Conservation (phyloP, 1,139 yeast species). For the Diutina pseudorugosa region DNA sequence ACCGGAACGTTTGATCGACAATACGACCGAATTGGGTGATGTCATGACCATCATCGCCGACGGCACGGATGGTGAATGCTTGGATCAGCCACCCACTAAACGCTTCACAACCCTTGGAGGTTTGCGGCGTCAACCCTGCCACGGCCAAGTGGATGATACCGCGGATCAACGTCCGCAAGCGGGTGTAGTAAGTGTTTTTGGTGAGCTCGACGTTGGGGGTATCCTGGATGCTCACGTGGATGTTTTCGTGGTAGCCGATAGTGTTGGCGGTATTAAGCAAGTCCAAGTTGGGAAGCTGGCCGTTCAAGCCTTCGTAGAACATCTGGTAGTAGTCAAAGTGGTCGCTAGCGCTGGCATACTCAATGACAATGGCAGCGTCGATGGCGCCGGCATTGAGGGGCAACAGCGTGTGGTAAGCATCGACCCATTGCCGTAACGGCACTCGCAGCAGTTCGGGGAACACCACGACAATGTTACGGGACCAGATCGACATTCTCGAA, state of each 20-base stretch:
- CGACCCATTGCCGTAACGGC: conserved; percentile 80
- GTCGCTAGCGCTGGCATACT: conserved; percentile 59
- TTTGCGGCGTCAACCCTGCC: conserved; percentile 49
- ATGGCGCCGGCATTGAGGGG: conserved; percentile 92
- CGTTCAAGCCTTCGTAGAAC: conserved; percentile 80
- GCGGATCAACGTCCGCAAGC: conserved; percentile 47
- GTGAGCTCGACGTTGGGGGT: conserved; percentile 34
- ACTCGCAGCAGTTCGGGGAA: conserved; percentile 62
- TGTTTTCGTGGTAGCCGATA: conserved; percentile 62
- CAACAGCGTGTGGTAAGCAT: conserved; percentile 79
- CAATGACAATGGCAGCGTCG: conserved; percentile 83
- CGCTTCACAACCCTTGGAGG: conserved; percentile 65
- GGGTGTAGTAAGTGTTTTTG: conserved; percentile 34
- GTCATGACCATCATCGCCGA: conserved; percentile 42
- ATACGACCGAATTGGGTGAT: conserved; percentile 88
- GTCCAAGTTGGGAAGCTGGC: conserved; percentile 91
- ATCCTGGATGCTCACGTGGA: conserved; percentile 57
- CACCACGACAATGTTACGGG: conserved; percentile 82
- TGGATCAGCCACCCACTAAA: conserved; percentile 97
- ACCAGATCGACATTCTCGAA: conserved; percentile 84
- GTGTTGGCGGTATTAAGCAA: conserved; percentile 68
- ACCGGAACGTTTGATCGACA: conserved; percentile 75
- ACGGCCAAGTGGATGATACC: conserved; percentile 61
- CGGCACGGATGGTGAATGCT: conserved; percentile 69
- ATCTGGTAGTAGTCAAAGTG: conserved; percentile 66